Conservation (phyloP, 768 basidiomycete species). For the Tylopilus vinaceipallidus region DNA sequence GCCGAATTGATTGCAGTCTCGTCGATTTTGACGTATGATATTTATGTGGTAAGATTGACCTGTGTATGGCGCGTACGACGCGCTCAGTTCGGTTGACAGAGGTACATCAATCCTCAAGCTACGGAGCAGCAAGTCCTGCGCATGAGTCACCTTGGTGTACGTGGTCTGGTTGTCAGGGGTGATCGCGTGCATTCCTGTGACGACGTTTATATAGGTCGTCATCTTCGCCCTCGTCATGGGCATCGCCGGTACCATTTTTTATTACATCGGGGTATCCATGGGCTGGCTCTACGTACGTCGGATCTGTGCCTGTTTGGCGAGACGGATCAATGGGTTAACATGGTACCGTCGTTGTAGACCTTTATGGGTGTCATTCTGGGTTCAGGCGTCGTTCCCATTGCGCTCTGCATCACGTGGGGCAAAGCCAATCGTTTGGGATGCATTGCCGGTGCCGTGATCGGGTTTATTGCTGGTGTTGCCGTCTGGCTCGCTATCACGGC, state of each 20-base stretch:
- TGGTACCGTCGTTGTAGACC: constrained; percentile 43
- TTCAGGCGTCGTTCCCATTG: constrained; percentile 84
- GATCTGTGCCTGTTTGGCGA: neutral
- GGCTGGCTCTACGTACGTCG: constrained; percentile 84
- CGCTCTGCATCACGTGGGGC: constrained; percentile 80
- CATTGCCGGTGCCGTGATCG: constrained; percentile 66
- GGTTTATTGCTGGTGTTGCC: constrained; percentile 66
- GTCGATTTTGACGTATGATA: constrained; percentile 77
- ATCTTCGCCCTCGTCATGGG: constrained; percentile 77
- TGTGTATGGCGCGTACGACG: neutral
- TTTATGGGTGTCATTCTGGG: constrained; percentile 90
- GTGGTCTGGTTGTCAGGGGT: constrained; percentile 9
- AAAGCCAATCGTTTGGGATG: constrained; percentile 87
- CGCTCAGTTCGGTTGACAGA: constrained; percentile 32
- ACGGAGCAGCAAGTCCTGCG: constrained; percentile 69
- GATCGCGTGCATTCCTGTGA: neutral
- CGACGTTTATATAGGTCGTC: constrained; percentile 44
- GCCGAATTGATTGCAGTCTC: constrained; percentile 94
- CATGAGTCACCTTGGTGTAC: constrained; percentile 65
- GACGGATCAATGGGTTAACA: neutral
- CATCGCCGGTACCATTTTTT: constrained; percentile 82
- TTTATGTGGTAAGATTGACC: constrained; percentile 59
- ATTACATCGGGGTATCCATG: constrained; percentile 88
- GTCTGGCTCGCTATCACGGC: constrained; percentile 87
- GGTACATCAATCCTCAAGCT: constrained; percentile 80